Evolutionary conservation across 345 rosid genomes (phyloP), one percentile per base, ranked within the genome.

Genomic region (Syzygium aqueum): DNA sequence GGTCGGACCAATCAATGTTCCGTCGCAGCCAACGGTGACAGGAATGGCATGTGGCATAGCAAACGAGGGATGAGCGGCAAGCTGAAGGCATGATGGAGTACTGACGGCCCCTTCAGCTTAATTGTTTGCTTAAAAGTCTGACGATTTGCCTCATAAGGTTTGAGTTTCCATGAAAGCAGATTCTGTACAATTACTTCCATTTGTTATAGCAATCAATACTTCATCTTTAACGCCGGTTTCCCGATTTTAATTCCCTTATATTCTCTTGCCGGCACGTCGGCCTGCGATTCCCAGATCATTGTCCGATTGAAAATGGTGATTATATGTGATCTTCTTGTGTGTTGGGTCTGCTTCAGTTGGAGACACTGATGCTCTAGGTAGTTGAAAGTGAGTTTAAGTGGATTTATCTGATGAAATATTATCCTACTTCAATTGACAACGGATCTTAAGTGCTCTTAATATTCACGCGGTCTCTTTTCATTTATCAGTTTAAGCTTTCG

Each of bases 61-160:
- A 96, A 93, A 87, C 96, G 97, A 49, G 93, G 93, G 84, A 91
- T 92, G 87, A 93, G 94, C 43, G 89, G 95, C 89, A 95, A 97
- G 94, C 90, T 93, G 88, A 95, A 93, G 91, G 96, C 94, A 25
- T 95, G 94, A 80, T 1, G 57, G 27, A 49, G 53, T 46, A 53
- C 53, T 54, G 28, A 77, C 59, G 49, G 85, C 1, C 12, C 43
- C 77, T 30, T 30, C 17, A 67, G 17, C 65, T 59, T 3, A 21
- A 67, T 67, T 17, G 78, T 30, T 67, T 30, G 43, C 78, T 30
- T 30, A 30, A 67, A 30, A 67, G 43, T 30, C 78, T 22, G 10
- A 37, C 33, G 49, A 10, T 5, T 73, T 73, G 80, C 82, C 82
- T 19, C 15, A 19, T 40, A 73, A 73, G 13, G 49, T 33, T 73